A percentile compares a stretch with the other conserved stretches of the same genome.
phyloP scores from a whole-genome alignment of 2,329 filamentous ascomycete genomes.

The Orbilia blumenaviensis region DNA sequence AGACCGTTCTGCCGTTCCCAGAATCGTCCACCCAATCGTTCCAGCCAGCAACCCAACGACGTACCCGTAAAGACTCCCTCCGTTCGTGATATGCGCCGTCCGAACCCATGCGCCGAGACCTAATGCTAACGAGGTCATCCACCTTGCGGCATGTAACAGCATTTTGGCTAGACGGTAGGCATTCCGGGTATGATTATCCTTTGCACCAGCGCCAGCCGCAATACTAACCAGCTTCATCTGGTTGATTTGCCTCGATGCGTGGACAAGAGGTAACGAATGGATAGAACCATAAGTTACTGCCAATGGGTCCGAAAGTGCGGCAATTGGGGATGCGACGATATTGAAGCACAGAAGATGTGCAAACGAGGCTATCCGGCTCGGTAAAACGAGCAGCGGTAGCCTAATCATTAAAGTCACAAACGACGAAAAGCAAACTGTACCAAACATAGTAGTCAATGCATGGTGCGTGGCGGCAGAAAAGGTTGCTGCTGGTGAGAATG shows the following conservation, averaged over 20 bases:
- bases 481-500: conserved; percentile 79
- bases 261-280: conserved; percentile 82
- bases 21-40: conserved; percentile 91
- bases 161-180: conserved; percentile 90
- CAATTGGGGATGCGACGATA: conserved; percentile 83
- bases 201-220: conserved; percentile 63
- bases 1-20: conserved; percentile 90
- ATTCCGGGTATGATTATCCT: conserved; percentile 60
- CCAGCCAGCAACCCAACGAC: conserved; percentile 90
- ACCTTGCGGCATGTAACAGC: conserved; percentile 86
- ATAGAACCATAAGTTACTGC: conserved; percentile 93
- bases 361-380: conserved; percentile 71
- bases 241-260: conserved; percentile 79
- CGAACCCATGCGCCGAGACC: conserved; percentile 98
- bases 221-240: conserved; percentile 79
- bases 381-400: conserved; percentile 84
- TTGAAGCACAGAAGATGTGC: conserved; percentile 75
- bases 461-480: conserved; percentile 84
- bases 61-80: conserved; percentile 91
- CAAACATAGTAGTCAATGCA: conserved; percentile 84
- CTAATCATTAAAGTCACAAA: conserved; percentile 81
- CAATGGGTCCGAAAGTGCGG: conserved; percentile 86
- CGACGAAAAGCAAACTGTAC: conserved; percentile 88
- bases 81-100: conserved; percentile 80
- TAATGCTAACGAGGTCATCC: conserved; percentile 87